Base-by-base conservation (phyloP, 805 yeast species). In the Zygosaccharomyces rouxii region DNA sequence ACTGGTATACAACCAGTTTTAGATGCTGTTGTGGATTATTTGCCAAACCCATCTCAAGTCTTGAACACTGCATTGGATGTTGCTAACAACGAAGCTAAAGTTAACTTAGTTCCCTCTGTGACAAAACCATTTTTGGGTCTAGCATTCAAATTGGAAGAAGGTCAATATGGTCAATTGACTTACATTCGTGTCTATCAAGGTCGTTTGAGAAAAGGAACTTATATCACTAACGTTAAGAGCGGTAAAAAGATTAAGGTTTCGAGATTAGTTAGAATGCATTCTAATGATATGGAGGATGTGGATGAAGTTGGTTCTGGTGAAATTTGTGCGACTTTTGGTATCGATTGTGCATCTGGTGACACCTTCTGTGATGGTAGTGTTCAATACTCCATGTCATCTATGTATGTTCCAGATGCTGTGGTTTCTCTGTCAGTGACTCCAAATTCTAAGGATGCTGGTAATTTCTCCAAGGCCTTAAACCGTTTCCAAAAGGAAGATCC, bases 401-500 rank as follows among this genome's bases (percentile, higher is more conserved):
- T 94, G 99, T 94, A 77, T 71, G 99, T 94, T 53, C 99, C 99
- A 5, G 99, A 94, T 69, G 96, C 99, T 1, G 99, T 94, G 55
- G 92, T 94, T 46, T 94, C 99, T 5, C 75, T 94, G 50, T 84
- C 97, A 14, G 85, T 94, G 61, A 76, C 81, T 31, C 99, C 99
- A 47, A 86, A 86, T 66, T 74, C 89, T 35, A 88, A 86, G 63
- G 98, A 94, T 66, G 77, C 83, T 16, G 80, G 86, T 47, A 89
- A 89, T 68, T 94, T 94, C 68, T 89, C 98, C 28, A 94, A 92
- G 70, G 99, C 99, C 46, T 81, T 94, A 74, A 90, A 89, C 71
- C 79, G 98, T 58, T 94, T 94, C 79, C 99, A 94, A 71, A 92
- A 92, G 69, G 99, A 94, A 70, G 99, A 94, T 71, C 99, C 99